Conservation (phyloP, 768 basidiomycete genomes). For the Hydnum rufescens region DNA sequence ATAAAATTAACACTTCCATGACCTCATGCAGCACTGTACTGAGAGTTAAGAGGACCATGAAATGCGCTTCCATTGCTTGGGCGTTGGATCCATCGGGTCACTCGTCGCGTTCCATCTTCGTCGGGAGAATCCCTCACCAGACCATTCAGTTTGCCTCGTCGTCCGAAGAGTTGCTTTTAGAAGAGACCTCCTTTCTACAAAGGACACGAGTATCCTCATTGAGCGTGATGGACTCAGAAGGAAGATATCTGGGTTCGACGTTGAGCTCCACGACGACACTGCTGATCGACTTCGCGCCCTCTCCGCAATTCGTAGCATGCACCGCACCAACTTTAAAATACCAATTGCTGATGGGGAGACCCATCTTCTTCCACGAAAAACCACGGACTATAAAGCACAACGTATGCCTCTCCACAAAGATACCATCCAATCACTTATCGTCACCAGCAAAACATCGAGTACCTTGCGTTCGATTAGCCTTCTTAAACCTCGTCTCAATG, state of each 20-base stretch:
- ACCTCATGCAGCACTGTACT: too few relatives aligned
- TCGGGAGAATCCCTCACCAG: constrained; percentile 26
- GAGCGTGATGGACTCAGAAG: constrained; percentile 12
- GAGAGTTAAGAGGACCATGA: background rate
- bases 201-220: constrained; percentile 7
- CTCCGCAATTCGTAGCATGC: background rate
- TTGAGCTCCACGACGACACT: constrained; percentile 11
- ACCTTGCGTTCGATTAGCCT: constrained; percentile 36
- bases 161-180: constrained; percentile 21
- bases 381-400: too few relatives aligned
- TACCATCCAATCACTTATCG: constrained; percentile 38
- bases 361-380: constrained; percentile 2
- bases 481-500: constrained; percentile 42
- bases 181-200: constrained; percentile 1
- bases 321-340: background rate
- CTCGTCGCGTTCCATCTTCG: constrained; percentile 69
- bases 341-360: background rate
- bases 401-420: background rate
- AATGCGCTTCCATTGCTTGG: constrained; percentile 62
- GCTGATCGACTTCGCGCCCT: constrained; percentile 1
- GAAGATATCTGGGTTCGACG: constrained; percentile 11
- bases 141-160: constrained; percentile 46
- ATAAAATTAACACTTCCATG: too few relatives aligned
- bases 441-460: constrained; percentile 60
- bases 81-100: constrained; percentile 66